Evolutionary conservation across 345 rosid species (phyloP), one percentile per base, ranked within the genome.

Genomic region (Salix caprea): DNA sequence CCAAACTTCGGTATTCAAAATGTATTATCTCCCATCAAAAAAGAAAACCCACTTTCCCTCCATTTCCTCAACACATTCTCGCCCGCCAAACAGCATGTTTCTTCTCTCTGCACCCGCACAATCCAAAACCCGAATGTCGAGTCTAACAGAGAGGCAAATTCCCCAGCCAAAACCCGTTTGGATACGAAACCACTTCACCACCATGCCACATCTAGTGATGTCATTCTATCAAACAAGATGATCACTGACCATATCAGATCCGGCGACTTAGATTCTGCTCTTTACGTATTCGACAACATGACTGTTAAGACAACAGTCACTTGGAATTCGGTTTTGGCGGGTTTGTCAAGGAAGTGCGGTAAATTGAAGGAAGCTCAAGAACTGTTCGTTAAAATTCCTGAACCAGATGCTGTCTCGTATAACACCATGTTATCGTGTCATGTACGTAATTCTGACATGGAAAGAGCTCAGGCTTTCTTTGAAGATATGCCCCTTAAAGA

Each of bases 251-350:
- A 66, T 76, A 80, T 92, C 67, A 85, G 89, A 65, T 82, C 86
- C 2, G 90, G 91, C 42, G 94, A 94, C 73, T 6, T 91, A 3
- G 88, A 83, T 69, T 89, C 90, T 42, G 97, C 98, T 66, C 84
- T 87, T 0, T 65, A 67, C 60, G 82, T 92, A 26, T 94, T 92
- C 85, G 73, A 81, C 3, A 82, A 74, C 50, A 89, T 92, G 97
- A 74, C 68, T 14, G 82, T 82, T 65, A 90, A 80, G 83, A 86
- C 92, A 1, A 88, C 88, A 0, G 83, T 90, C 40, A 85, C 95
- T 2, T 92, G 97, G 97, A 94, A 92, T 52, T 86, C 98, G 4
- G 72, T 94, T 50, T 78, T 92, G 73, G 83, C 88, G 1, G 92
- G 91, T 0, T 79, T 82, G 62, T 78, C 84, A 0, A 91, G 76